Evolutionary conservation across 2,329 filamentous ascomycete species (phyloP).

Genomic region (Dichotomopilus funicola): DNA sequence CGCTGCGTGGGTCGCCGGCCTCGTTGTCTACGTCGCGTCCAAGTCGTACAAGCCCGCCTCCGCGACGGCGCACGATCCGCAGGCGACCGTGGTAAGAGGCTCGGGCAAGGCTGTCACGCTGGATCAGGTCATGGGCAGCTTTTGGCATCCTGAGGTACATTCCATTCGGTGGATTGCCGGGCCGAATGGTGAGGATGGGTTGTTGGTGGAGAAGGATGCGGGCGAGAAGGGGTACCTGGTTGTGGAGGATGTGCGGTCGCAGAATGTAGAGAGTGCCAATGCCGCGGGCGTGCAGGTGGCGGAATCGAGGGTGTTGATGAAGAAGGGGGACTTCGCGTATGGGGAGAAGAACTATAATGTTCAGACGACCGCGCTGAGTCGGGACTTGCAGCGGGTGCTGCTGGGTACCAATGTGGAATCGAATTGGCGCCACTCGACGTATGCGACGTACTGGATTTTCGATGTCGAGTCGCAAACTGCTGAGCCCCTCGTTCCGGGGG

Average conservation of each 20-base stretch:
- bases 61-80: slow-evolving; percentile 58
- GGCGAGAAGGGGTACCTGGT: slow-evolving; percentile 67
- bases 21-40: slow-evolving; percentile 59
- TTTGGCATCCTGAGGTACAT: slow-evolving; percentile 58
- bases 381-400: slow-evolving; percentile 78
- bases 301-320: slow-evolving; percentile 66
- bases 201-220: slow-evolving; percentile 68
- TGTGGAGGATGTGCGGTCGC: slow-evolving; percentile 73
- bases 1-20: slow-evolving; percentile 61
- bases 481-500: slow-evolving; percentile 67
- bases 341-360: slow-evolving; percentile 51
- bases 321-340: slow-evolving; percentile 55
- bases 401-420: slow-evolving; percentile 64
- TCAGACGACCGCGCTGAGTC: slow-evolving; percentile 64
- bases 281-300: slow-evolving; percentile 32
- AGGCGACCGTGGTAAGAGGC: slow-evolving; percentile 53
- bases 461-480: slow-evolving; percentile 75
- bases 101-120: slow-evolving; percentile 67
- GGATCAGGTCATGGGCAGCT: slow-evolving; percentile 60
- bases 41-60: slow-evolving; percentile 62
- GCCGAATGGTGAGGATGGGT: slow-evolving; percentile 70
- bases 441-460: slow-evolving; percentile 83
- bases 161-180: slow-evolving; percentile 72
- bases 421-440: slow-evolving; percentile 88
- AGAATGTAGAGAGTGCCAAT: slow-evolving; percentile 37